Evolutionary conservation across 2,329 filamentous ascomycete species (phyloP), one percentile per base, ranked within the genome.

Genomic region (Nannizziopsis arthrosporioides): DNA sequence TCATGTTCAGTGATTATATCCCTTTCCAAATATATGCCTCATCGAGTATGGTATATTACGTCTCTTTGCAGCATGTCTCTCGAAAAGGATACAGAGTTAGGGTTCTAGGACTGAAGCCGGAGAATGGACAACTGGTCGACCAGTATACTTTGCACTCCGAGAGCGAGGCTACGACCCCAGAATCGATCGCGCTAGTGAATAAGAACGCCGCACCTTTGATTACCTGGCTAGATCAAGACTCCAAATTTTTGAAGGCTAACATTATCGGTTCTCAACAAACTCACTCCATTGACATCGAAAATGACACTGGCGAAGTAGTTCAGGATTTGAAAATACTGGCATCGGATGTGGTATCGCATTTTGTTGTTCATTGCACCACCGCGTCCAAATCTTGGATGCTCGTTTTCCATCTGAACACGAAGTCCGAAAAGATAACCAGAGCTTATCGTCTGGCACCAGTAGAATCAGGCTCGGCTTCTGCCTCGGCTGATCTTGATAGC

Each of bases 321-420:
- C 73, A 80, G 48, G 69, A 71, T 15, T 70, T 84, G 40, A 65
- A 68, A 1, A 72, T 94, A 17, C 85, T 93, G 60, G 84, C 85
- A 1, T 68, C 79, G 27, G 83, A 84, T 59, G 82, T 85, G 3
- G 73, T 80, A 40, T 74, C 86, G 34, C 87, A 94, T 68, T 93
- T 95, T 68, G 70, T 95, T 30, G 84, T 94, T 4, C 85, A 94
- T 56, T 87, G 80, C 57, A 75, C 81, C 57, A 85, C 85, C 0
- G 72, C 72, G 32, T 71, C 71, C 2, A 80, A 80, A 14, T 85
- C 89, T 61, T 86, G 84, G 71, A 90, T 84, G 2, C 84, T 93
- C 53, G 82, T 96, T 27, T 95, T 83, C 61, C 86, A 94, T 58
- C 76, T 93, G 51, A 77, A 94, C 56, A 65, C 85, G 44, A 82